Conservation (phyloP, 176 grass and related monocot species). For the Puya raimondii region DNA sequence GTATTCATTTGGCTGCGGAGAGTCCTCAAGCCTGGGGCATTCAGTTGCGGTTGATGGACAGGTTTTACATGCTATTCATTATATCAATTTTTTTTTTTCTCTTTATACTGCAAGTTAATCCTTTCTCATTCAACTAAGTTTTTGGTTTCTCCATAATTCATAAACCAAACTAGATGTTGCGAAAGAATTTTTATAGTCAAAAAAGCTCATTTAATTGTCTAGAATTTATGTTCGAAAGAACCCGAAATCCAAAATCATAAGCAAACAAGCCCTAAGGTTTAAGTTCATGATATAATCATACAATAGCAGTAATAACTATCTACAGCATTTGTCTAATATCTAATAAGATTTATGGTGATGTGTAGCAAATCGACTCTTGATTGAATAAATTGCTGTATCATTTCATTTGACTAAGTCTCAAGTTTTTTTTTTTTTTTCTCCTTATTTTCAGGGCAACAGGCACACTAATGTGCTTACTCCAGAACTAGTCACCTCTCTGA, state of each 20-base stretch:
- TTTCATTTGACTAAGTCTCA: not conserved
- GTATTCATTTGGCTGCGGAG: conserved; percentile 82
- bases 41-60: conserved; percentile 38
- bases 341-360: not conserved
- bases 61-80: conserved; percentile 26
- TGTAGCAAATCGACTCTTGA: not conserved
- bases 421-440: not conserved
- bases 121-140: not conserved
- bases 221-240: no score
- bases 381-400: conserved; percentile 4
- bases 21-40: conserved; percentile 85
- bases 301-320: not conserved
- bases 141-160: not conserved
- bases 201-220: no score
- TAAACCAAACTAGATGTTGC: no score
- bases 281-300: no score
- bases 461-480: conserved; percentile 61
- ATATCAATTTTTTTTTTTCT: not conserved
- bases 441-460: conserved; percentile 59
- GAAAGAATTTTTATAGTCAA: no score
- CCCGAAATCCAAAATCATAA: no score
- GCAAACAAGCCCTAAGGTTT: no score
- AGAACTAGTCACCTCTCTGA: conserved; percentile 72
- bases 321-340: not conserved
- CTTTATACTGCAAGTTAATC: not conserved